Evolutionary conservation across 2,329 filamentous ascomycete species (phyloP).

Genomic region (Penicillium corylophilum): DNA sequence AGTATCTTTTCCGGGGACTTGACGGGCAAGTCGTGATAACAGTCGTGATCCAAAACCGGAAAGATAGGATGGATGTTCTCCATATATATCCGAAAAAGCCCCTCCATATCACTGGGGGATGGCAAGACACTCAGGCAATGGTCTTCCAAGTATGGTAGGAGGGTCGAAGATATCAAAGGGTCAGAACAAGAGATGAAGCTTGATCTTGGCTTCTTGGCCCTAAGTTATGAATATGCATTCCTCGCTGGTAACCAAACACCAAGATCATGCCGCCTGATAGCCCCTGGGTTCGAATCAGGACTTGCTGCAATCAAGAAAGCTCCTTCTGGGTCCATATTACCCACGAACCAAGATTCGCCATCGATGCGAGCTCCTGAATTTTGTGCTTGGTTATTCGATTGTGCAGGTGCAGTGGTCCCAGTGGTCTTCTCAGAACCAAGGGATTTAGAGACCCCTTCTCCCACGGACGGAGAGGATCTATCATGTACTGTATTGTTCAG

Average conservation of each 20-base stretch:
- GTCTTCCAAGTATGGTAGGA: not conserved
- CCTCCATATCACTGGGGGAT: not conserved
- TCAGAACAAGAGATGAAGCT: not conserved
- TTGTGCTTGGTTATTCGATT: not conserved
- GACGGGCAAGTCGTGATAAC: not conserved
- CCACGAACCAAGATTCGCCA: conserved; percentile 4
- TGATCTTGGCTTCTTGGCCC: not conserved
- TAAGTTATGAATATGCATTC: not conserved
- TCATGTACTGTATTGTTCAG: not conserved
- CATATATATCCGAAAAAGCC: not conserved
- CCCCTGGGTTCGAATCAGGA: not conserved
- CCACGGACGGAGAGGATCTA: not conserved
- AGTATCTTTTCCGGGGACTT: not conserved
- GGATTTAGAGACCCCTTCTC: too few species aligned
- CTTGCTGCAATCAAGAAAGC: conserved; percentile 2
- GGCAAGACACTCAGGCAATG: not conserved
- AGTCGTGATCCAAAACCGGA: not conserved
- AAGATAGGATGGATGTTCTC: not conserved
- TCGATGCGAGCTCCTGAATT: not conserved
- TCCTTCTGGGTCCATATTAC: conserved; percentile 4
- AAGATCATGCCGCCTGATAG: not conserved
- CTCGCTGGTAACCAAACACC: not conserved
- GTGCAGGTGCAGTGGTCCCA: not conserved
- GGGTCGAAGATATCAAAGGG: not conserved
- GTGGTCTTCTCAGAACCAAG: not conserved